These are phyloP conservation scores for Periconia digitata DNA, from an alignment of 2,329 filamentous ascomycete species.

Conservation along the genomic window DNA sequence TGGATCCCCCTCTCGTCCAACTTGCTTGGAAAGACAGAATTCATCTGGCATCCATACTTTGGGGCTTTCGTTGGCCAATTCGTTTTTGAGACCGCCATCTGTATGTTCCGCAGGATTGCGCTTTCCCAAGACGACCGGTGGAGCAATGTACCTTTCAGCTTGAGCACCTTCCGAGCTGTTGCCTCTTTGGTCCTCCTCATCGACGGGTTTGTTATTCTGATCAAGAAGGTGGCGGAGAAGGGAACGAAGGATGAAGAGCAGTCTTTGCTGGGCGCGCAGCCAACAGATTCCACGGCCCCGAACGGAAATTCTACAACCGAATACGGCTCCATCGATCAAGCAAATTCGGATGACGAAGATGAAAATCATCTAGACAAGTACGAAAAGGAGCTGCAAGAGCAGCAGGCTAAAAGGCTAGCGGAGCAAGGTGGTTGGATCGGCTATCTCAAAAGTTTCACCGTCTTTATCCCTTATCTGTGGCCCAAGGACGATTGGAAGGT, in stretches of 20 bases:
- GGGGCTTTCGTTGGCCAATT: conserved; percentile 37
- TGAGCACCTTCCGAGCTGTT: conserved; percentile 23
- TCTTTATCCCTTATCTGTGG: conserved; percentile 80
- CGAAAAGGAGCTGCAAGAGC: conserved; percentile 57
- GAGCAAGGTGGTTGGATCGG: conserved; percentile 75
- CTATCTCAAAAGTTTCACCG: conserved; percentile 71
- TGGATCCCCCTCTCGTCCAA: conserved; percentile 31
- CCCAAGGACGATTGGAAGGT: conserved; percentile 67
- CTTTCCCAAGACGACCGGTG: conserved; percentile 16
- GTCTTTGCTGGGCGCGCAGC: conserved; percentile 55
- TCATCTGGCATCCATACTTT: conserved; percentile 39
- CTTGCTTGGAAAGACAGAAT: conserved; percentile 22
- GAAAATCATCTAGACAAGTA: conserved; percentile 56
- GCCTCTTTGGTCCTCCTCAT: conserved; percentile 28
- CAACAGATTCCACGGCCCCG: conserved; percentile 39
- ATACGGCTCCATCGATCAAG: conserved; percentile 38
- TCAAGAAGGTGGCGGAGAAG: conserved; percentile 32
- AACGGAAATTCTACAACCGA: conserved; percentile 32
- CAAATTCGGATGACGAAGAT: conserved; percentile 17
- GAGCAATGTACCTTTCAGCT: conserved; percentile 22
- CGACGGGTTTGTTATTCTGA: conserved; percentile 30
- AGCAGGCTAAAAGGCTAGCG: conserved; percentile 64
- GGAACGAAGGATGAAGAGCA: conserved; percentile 60
- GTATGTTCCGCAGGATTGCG: conserved; percentile 24
- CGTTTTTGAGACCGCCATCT: conserved; percentile 32